Conservation (phyloP, 176 grass and related monocot species). For the Oryza officinalis region DNA sequence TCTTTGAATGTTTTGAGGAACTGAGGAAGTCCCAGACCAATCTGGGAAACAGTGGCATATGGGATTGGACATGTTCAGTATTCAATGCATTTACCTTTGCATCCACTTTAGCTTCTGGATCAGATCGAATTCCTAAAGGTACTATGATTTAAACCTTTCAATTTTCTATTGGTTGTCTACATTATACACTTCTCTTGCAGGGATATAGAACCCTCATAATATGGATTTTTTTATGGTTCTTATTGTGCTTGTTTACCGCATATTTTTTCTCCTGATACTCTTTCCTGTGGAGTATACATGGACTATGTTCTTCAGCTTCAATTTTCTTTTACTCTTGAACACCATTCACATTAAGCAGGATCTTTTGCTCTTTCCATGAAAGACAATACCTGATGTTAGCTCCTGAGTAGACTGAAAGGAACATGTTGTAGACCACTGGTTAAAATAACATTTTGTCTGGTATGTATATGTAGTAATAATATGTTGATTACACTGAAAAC, state of each 20-base stretch:
- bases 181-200: neutral
- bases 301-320: neutral
- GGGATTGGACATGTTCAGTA: conserved; percentile 98
- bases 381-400: conserved; percentile 4
- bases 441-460: neutral
- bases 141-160: conserved; percentile 13
- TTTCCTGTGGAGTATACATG: neutral
- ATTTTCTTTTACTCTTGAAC: conserved; percentile 27
- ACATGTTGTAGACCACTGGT: neutral
- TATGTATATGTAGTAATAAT: neutral
- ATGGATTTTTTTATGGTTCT: conserved; percentile 9
- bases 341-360: neutral
- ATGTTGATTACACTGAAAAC: neutral
- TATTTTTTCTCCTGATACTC: neutral
- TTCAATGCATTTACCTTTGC: conserved; percentile 94
- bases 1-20: conserved; percentile 99
- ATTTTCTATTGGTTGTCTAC: conserved; percentile 12
- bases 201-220: conserved; percentile 3
- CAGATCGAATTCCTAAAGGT: conserved; percentile 84
- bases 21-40: conserved; percentile 82
- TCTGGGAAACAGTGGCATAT: conserved; percentile 79
- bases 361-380: conserved; percentile 1
- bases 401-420: neutral
- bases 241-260: neutral
- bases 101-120: conserved; percentile 91